Conservation (phyloP, 768 basidiomycete species). For the Pleurotus platypus region DNA sequence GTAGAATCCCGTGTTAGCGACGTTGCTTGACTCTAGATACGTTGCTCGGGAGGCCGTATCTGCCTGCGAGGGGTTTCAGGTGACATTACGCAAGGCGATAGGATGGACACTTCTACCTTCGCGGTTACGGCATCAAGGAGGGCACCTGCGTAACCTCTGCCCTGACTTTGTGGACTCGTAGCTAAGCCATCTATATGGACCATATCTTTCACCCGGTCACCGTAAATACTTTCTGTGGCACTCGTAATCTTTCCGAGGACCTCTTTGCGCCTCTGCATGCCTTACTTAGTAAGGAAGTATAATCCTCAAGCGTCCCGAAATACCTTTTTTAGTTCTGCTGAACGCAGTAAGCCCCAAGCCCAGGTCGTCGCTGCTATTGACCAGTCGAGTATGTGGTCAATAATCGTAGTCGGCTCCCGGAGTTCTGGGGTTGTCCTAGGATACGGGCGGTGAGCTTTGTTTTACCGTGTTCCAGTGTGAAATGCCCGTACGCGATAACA, state of each 20-base stretch:
- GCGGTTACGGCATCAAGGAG: slow-evolving; percentile 21
- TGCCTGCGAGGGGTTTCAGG: slow-evolving; percentile 16
- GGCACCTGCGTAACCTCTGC: slow-evolving; percentile 26
- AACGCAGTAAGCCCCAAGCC: neutral
- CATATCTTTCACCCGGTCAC: slow-evolving; percentile 24
- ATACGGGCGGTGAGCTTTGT: too few species aligned
- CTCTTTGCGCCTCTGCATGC: slow-evolving; percentile 16
- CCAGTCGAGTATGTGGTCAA: neutral
- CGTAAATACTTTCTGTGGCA: slow-evolving; percentile 18
- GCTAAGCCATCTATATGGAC: slow-evolving; percentile 24
- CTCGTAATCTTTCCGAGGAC: slow-evolving; percentile 17
- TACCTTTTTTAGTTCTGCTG: neutral
- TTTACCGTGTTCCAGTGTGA: neutral
- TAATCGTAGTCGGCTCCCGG: neutral
- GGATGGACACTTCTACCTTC: slow-evolving; percentile 14
- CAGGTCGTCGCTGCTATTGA: neutral
- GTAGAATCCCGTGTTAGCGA: slow-evolving; percentile 20
- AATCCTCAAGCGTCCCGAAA: neutral
- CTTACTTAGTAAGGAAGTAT: neutral
- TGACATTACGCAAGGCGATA: neutral
- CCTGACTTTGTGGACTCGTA: slow-evolving; percentile 23
- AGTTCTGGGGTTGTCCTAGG: neutral
- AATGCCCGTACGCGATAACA: neutral
- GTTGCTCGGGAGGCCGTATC: slow-evolving; percentile 20
- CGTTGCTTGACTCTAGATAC: slow-evolving; percentile 26